Conservation (phyloP, 352 stramenopile genomes). For the Globisporangium cederbergense region DNA sequence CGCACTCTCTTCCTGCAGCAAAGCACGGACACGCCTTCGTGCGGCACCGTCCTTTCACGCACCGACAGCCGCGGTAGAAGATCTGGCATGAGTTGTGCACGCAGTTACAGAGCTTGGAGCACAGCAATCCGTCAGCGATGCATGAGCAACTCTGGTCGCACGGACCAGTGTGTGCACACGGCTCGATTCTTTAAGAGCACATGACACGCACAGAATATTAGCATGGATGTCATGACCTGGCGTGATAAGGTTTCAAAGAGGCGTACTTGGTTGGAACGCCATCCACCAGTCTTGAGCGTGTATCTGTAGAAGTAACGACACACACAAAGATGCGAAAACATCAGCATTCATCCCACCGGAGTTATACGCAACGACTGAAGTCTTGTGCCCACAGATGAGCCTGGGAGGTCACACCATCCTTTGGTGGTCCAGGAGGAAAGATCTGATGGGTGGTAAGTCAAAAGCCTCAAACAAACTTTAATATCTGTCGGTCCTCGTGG, state of each 20-base stretch:
- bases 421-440: conserved; percentile 29
- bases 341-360: conserved; percentile 1
- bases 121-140: conserved; percentile 84
- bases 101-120: conserved; percentile 90
- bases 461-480: conserved; percentile 12
- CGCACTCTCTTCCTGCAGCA: conserved; percentile 89
- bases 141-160: conserved; percentile 89
- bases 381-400: conserved; percentile 22
- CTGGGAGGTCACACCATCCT: conserved; percentile 17
- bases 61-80: conserved; percentile 89
- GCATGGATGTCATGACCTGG: not conserved
- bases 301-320: conserved; percentile 21
- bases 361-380: not conserved
- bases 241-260: not conserved
- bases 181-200: conserved; percentile 49
- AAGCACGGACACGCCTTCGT: conserved; percentile 90
- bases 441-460: not conserved
- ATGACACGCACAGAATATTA: not conserved
- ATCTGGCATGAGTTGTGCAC: conserved; percentile 77
- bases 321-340: not conserved
- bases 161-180: conserved; percentile 82
- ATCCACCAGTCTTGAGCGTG: conserved; percentile 38
- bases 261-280: conserved; percentile 53
- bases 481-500: conserved; percentile 55
- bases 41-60: conserved; percentile 70